Conservation (phyloP, 495 filamentous ascomycete species). For the Penicillium tannophilum region DNA sequence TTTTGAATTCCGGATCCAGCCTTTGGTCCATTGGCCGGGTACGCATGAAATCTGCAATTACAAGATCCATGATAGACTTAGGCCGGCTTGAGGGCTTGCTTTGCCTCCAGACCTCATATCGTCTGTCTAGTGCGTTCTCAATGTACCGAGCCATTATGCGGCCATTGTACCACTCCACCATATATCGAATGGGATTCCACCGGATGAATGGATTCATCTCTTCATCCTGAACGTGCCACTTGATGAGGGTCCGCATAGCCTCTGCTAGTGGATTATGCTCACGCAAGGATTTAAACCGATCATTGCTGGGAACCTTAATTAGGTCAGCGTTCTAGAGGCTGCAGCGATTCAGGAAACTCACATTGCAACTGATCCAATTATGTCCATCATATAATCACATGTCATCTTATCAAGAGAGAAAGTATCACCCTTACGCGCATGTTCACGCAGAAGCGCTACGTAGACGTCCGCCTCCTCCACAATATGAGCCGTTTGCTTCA, state of each 20-base stretch:
- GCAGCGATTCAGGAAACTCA: neutral
- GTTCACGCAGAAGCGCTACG: neutral
- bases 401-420: neutral
- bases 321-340: too few relatives aligned
- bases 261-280: neutral
- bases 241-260: neutral
- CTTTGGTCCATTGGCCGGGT: neutral
- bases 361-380: neutral
- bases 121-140: neutral
- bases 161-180: neutral
- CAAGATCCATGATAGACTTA: conserved; percentile 1
- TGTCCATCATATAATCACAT: conserved; percentile 3
- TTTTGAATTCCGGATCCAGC: conserved; percentile 3
- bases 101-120: neutral
- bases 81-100: neutral
- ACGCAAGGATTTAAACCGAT: neutral
- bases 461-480: conserved; percentile 1
- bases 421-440: neutral
- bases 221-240: conserved; percentile 3
- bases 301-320: neutral
- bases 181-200: neutral
- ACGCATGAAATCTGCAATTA: conserved; percentile 1
- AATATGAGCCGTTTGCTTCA: neutral
- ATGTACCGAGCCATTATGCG: neutral
- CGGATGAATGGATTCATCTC: neutral